Conservation (phyloP, 352 stramenopile species). For the Pythium myriotylum region DNA sequence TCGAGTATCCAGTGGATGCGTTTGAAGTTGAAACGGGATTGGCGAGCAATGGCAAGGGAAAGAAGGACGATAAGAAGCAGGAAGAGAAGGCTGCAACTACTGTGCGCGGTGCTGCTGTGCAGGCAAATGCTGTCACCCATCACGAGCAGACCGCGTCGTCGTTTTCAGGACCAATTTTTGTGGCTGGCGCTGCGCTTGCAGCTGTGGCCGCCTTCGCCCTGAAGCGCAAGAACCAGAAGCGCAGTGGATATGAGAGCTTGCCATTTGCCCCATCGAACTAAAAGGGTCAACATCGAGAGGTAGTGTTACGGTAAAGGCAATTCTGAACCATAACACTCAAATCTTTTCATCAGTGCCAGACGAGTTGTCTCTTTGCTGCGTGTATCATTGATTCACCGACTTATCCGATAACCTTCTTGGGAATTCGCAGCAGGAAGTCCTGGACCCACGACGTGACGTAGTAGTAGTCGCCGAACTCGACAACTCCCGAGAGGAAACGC, state of each 20-base stretch:
- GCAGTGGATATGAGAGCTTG: constrained; percentile 1
- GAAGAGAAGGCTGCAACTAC: background rate
- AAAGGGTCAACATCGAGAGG: background rate
- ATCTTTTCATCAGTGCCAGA: no score
- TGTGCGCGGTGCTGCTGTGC: constrained; percentile 1
- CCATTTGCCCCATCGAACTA: background rate
- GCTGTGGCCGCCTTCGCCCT: background rate
- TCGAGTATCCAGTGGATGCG: constrained; percentile 52
- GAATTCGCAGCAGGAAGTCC: constrained; percentile 47
- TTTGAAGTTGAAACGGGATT: constrained; percentile 51
- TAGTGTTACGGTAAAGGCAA: no score
- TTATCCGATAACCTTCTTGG: constrained; percentile 13
- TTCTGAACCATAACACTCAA: no score
- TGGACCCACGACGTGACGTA: constrained; percentile 59
- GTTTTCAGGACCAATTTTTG: background rate
- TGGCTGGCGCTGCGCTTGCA: constrained; percentile 1
- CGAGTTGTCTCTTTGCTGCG: background rate
- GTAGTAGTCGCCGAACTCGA: constrained; percentile 48
- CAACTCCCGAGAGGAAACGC: constrained; percentile 42
- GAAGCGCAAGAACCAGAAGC: constrained; percentile 1
- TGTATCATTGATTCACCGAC: no score
- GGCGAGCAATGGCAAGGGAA: background rate
- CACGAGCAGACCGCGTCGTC: background rate
- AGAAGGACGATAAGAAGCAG: constrained; percentile 4
- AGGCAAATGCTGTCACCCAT: background rate